Base-by-base conservation (phyloP, 768 basidiomycete species). In the Naganishia kalamii region DNA sequence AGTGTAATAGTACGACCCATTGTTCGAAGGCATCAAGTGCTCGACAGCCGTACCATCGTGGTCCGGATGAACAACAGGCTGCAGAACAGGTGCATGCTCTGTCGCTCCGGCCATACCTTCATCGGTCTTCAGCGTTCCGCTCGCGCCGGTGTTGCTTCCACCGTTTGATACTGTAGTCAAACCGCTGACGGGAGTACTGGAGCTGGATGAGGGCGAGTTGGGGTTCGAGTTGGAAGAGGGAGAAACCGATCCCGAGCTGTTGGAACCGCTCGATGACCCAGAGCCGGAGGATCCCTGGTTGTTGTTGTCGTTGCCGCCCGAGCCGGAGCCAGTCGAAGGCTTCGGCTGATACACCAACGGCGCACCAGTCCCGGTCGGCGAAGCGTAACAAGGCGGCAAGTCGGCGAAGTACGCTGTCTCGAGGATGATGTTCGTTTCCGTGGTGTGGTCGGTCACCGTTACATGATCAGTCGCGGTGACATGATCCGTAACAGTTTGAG, bases 391-490 rank as follows among this genome's bases (percentile, higher is more conserved):
- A 13, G 46, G 13, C 3, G 33, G 29, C 8, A 30, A 10, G 27
- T 21, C n/a, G 7, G 33, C n/a, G 27, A 52, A 17, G 51, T 52
- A 52, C 23, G 51, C 51, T 21, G 51, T 52, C 51, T 52, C 51
- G 23, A 52, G 17, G 7, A 52, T 29, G 51, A 52, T 52, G 51
- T 52, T 29, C n/a, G 51, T 52, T 15, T 52, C 23, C 7, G 33
- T 37, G 11, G 51, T 52, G 27, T 52, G 51, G 33, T 52, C 51
- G 23, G 51, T 52, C 23, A 52, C 41, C n/a, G 41, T 44, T n/a
- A n/a, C n/a, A n/a, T n/a, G n/a, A n/a, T n/a, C n/a, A n/a, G n/a
- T n/a, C 21, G 19, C 30, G 51, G 51, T 52, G 13, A 37, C 33
- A 17, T 52, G 51, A 21, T 32, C 51, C 7, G 51, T 52, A 4